Evolutionary conservation across 129 eudicot genomes (phyloP).

Genomic region (Centella asiatica): DNA sequence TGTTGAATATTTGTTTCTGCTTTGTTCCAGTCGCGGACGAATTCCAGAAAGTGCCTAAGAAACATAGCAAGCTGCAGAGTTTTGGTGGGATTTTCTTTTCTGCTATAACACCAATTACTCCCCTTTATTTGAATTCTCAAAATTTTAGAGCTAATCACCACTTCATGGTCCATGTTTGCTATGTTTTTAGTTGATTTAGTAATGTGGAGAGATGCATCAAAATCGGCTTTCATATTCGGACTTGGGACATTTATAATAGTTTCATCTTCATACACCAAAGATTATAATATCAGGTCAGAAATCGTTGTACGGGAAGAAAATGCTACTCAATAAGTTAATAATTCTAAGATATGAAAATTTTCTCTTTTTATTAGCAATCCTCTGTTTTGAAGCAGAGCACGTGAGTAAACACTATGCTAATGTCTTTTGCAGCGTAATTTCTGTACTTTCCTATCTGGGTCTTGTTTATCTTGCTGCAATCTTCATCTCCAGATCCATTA

Average conservation of each 20-base stretch:
- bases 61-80: conserved; percentile 50
- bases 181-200: conserved; percentile 61
- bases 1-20: conserved; percentile 11
- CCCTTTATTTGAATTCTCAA: neutral
- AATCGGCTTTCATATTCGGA: conserved; percentile 77
- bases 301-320: neutral
- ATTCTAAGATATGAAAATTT: too few species aligned
- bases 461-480: conserved; percentile 84
- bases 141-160: neutral
- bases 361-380: neutral
- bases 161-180: neutral
- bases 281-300: conserved; percentile 68
- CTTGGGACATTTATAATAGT: conserved; percentile 67
- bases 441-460: conserved; percentile 74
- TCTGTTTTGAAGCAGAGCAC: neutral
- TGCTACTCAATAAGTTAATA: conserved; percentile 3
- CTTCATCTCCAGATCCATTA: conserved; percentile 60
- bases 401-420: neutral
- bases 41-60: conserved; percentile 36
- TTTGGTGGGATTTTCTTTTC: conserved; percentile 36
- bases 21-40: conserved; percentile 22
- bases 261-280: conserved; percentile 74
- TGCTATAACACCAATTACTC: neutral
- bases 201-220: conserved; percentile 87
- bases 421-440: conserved; percentile 53